These are phyloP conservation scores for Nematodospora anomalae DNA, from an alignment of 1,139 yeast species.

Conservation along the genomic window DNA sequence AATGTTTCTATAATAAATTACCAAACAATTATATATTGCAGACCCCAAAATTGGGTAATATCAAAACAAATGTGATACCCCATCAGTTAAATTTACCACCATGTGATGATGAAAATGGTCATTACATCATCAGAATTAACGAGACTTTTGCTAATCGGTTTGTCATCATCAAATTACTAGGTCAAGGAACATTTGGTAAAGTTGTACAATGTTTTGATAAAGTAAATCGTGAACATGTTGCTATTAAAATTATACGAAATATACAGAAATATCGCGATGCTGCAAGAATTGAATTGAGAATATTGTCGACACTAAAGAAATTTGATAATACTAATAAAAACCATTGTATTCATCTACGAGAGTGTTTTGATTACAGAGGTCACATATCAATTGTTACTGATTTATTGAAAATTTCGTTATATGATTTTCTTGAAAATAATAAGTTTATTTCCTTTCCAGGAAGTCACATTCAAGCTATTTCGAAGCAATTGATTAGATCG, in stretches of 20 bases:
- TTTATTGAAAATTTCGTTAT: slow-evolving; percentile 77
- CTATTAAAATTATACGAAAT: slow-evolving; percentile 85
- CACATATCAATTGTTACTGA: slow-evolving; percentile 95
- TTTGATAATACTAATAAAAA: slow-evolving; percentile 68
- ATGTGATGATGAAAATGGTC: slow-evolving; percentile 80
- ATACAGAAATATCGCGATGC: slow-evolving; percentile 82
- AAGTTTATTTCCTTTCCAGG: slow-evolving; percentile 76
- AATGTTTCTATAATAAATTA: slow-evolving; percentile 42
- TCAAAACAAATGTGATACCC: slow-evolving; percentile 42
- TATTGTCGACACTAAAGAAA: slow-evolving; percentile 75
- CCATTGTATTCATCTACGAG: slow-evolving; percentile 77
- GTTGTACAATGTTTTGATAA: slow-evolving; percentile 75
- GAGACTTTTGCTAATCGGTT: slow-evolving; percentile 68
- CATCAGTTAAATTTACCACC: slow-evolving; percentile 42
- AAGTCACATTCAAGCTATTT: slow-evolving; percentile 83
- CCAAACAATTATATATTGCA: slow-evolving; percentile 40
- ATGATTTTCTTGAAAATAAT: slow-evolving; percentile 83
- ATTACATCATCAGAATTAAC: slow-evolving; percentile 65
- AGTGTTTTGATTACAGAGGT: slow-evolving; percentile 89
- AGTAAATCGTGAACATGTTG: slow-evolving; percentile 63
- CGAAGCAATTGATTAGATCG: slow-evolving; percentile 80
- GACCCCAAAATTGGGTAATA: slow-evolving; percentile 45
- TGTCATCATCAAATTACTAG: slow-evolving; percentile 65
- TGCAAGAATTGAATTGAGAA: slow-evolving; percentile 77
- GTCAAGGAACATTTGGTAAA: slow-evolving; percentile 98